A percentile compares a stretch with the other conserved stretches of the same genome.
Conservation (phyloP, 2,329 filamentous ascomycete species). For the Colletotrichum sp. region DNA sequence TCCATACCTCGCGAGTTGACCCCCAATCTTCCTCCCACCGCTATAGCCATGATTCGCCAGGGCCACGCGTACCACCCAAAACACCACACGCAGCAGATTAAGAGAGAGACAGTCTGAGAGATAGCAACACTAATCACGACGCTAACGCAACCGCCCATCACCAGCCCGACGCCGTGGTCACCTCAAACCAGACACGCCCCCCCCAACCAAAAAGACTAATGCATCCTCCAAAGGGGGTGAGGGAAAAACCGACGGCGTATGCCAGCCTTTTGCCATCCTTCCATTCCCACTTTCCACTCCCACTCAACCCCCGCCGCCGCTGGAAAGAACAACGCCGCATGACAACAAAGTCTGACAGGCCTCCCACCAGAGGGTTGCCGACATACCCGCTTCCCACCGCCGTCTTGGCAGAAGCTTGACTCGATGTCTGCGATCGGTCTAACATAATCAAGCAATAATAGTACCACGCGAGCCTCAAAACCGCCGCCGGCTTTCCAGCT, state of each 20-base stretch:
- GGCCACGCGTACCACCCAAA: neutral
- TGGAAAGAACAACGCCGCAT: neutral
- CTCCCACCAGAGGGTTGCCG: neutral
- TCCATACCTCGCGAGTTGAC: neutral
- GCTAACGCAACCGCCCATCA: neutral
- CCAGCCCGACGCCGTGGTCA: neutral
- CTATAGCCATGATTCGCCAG: neutral
- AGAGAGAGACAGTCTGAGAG: neutral
- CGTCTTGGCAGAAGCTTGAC: constrained; percentile 22
- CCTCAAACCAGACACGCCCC: neutral
- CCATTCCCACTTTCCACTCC: neutral
- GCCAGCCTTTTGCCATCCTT: neutral
- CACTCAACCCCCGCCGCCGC: neutral
- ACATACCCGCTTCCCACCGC: constrained; percentile 13
- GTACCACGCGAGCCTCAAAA: neutral
- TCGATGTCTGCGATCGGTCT: neutral
- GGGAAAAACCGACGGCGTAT: neutral
- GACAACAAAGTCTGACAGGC: neutral
- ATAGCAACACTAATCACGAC: neutral
- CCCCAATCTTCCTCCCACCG: neutral
- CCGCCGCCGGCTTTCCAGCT: neutral
- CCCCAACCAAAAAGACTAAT: neutral
- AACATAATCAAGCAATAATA: neutral
- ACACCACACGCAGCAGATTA: neutral
- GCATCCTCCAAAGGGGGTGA: neutral